Evolutionary conservation across 495 filamentous ascomycete species (phyloP), one percentile per base, ranked within the genome.

Genomic region (Massariosphaeria phaeospora): DNA sequence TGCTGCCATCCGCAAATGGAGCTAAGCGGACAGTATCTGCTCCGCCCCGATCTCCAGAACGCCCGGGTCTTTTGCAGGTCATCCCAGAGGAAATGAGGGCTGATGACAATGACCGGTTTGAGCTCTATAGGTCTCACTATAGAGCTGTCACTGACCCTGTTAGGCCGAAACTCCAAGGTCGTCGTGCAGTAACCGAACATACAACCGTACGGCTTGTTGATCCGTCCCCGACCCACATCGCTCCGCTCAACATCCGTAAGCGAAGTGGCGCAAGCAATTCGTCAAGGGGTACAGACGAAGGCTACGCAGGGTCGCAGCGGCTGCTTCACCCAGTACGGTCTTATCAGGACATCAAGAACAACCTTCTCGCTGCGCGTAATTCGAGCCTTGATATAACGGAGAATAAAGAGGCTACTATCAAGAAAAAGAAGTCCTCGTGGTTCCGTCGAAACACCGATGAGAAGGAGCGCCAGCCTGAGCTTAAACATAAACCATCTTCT

Each of bases 11-110:
- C n/a, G 18, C 29, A 1, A 18, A 34, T 23, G 35, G 49, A 0
- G 62, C 60, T 7, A 73, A 72, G 48, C 72, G 77, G 42, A 66
- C 71, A 6, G 70, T 74, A 4, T 84, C 83, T 20, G 81, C 84
- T 20, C 83, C 81, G 6, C 35, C 56, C 8, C 58, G 48, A 44
- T 62, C 57, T 10, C 55, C 60, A 15, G 65, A 69, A 17, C 48
- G 62, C 34, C 42, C 54, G 11, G 41, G 42, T 20, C 51, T 60
- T 42, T 43, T 75, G 17, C 72, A 69, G 0, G 49, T 64, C 10
- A 73, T 73, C 15, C 60, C 62, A 9, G 72, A 75, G 52, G 72
- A 74, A 26, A 56, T 40, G 15, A 46, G 33, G 27, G 55, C 62
- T 35, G 55, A 53, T 36, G 54, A 53, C 49, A 61, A 68, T 48